These are phyloP conservation scores for Tricholoma matsutake DNA, from an alignment of 768 basidiomycete genomes.

Conservation along the genomic window DNA sequence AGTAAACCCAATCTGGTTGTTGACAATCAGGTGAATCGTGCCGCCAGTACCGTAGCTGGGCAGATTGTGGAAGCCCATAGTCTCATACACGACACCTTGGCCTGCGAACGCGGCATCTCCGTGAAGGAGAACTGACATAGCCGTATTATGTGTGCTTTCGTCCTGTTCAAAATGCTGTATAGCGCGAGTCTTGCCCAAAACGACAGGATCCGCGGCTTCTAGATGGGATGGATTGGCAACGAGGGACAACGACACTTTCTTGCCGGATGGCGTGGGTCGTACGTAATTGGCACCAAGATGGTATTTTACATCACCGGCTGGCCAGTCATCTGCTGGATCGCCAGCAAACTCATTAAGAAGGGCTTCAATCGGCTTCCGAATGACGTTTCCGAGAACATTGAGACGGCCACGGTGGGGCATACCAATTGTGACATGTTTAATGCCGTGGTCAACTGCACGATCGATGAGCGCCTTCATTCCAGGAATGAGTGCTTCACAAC, in stretches of 20 bases:
- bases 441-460: constrained; percentile 93
- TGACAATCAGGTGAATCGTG: constrained; percentile 96
- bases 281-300: constrained; percentile 99
- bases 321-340: constrained; percentile 65
- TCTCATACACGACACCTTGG: constrained; percentile 98
- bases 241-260: constrained; percentile 94
- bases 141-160: constrained; percentile 72
- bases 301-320: constrained; percentile 98
- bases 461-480: constrained; percentile 99
- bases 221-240: constrained; percentile 99
- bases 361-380: constrained; percentile 96
- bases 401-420: constrained; percentile 99
- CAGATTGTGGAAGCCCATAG: constrained; percentile 96
- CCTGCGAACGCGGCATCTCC: constrained; percentile 99
- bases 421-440: constrained; percentile 95
- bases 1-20: constrained; percentile 99
- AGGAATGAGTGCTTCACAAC: constrained; percentile 95
- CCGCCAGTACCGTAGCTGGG: constrained; percentile 97
- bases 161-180: constrained; percentile 95
- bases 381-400: constrained; percentile 97
- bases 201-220: constrained; percentile 96
- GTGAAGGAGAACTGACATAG: constrained; percentile 94
- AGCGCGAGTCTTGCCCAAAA: constrained; percentile 97
- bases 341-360: constrained; percentile 97
- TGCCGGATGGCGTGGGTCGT: constrained; percentile 95